A percentile compares a stretch with the other conserved stretches of the same genome.
phyloP scores from a whole-genome alignment of 1,284 basidiomycete species.

The Boletus calvinii region DNA sequence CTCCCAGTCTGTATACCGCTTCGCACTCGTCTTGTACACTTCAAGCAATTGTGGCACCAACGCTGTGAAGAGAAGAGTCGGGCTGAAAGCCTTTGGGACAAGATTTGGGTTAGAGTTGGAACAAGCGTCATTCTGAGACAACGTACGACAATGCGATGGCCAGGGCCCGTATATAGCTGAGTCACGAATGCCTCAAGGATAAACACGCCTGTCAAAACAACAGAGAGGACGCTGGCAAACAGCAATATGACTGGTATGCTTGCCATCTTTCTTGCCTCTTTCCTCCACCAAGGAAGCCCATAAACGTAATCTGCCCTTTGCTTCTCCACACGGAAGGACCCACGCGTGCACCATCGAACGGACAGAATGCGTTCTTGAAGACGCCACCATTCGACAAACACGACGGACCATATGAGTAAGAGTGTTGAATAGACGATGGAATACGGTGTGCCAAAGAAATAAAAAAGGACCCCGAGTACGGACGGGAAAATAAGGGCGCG shows the following conservation, averaged over 20 bases:
- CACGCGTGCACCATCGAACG: conserved; percentile 77
- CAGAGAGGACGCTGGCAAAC: conserved; percentile 72
- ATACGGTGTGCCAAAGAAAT: conserved; percentile 68
- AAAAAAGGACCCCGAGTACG: conserved; percentile 56
- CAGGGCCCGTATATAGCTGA: conserved; percentile 83
- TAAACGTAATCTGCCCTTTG: conserved; percentile 66
- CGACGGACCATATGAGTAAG: conserved; percentile 76
- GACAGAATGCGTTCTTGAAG: conserved; percentile 79
- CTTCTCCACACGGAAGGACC: conserved; percentile 76
- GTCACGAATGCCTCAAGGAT: conserved; percentile 87
- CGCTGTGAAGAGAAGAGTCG: conserved; percentile 82
- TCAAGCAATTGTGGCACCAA: conserved; percentile 85
- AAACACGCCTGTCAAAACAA: conserved; percentile 78
- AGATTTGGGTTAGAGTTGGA: background rate
- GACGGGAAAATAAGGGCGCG: conserved; percentile 72
- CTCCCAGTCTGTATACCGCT: conserved; percentile 83
- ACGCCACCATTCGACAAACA: conserved; percentile 90
- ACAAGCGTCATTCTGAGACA: background rate
- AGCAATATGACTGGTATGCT: conserved; percentile 78
- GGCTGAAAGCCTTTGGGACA: conserved; percentile 62
- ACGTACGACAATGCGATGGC: conserved; percentile 74
- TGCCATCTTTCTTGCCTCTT: conserved; percentile 73
- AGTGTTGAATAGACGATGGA: conserved; percentile 76
- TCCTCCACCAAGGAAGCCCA: conserved; percentile 67
- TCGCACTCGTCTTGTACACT: conserved; percentile 72